Percentiles rank a stretch among this genome's conserved stretches.
Conservation (phyloP, 2,329 filamentous ascomycete species). For the Scytalidium lignicola region DNA sequence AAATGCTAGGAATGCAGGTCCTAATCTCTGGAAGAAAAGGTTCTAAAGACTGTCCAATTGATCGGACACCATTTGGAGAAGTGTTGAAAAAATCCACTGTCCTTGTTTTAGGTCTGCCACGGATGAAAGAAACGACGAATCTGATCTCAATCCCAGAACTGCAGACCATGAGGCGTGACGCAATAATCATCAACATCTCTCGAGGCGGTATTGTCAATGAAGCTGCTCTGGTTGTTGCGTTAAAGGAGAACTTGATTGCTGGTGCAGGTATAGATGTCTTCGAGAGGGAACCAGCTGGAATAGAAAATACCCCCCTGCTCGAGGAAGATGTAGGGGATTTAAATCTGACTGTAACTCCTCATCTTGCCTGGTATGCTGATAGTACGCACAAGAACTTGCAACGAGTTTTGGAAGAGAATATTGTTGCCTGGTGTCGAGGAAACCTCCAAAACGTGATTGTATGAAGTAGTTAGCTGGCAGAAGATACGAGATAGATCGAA, state of each 20-base stretch:
- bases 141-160: constrained; percentile 21
- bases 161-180: constrained; percentile 14
- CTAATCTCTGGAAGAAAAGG: constrained; percentile 17
- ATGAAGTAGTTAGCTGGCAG: background rate
- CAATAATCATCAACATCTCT: constrained; percentile 26
- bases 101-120: constrained; percentile 29
- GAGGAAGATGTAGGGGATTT: constrained; percentile 21
- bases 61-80: background rate
- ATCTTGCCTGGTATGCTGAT: constrained; percentile 48
- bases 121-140: constrained; percentile 13
- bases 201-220: constrained; percentile 28
- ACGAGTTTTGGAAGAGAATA: constrained; percentile 37
- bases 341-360: constrained; percentile 46
- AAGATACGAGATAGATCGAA: no score
- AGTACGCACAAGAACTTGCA: constrained; percentile 42
- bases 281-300: constrained; percentile 31
- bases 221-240: constrained; percentile 21
- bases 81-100: background rate
- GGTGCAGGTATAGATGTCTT: constrained; percentile 29
- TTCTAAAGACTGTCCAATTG: background rate
- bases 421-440: constrained; percentile 35
- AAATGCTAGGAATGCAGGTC: constrained; percentile 17
- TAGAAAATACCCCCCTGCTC: constrained; percentile 27
- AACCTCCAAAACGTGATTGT: background rate
- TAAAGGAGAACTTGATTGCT: constrained; percentile 20